Evolutionary conservation across 768 basidiomycete species (phyloP).

Genomic region (Mycena alexandri): DNA sequence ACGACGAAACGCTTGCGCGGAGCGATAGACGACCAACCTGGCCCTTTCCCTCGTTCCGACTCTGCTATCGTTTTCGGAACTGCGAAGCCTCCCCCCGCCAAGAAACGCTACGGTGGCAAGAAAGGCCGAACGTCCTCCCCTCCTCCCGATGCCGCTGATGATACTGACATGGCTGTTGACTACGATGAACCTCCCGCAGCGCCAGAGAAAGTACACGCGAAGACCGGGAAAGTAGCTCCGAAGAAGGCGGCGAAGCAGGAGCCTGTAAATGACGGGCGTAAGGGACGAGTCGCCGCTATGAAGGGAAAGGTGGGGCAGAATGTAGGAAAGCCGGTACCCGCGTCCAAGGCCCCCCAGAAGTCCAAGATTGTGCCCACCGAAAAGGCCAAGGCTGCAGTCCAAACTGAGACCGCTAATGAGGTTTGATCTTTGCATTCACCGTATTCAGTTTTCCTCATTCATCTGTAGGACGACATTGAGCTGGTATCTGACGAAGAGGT

Average conservation of each 20-base stretch:
- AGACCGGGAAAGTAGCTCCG: slow-evolving; percentile 4
- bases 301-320: slow-evolving; percentile 47
- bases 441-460: neutral
- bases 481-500: slow-evolving; percentile 22
- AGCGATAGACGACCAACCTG: slow-evolving; percentile 5
- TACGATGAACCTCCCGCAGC: slow-evolving; percentile 49
- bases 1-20: slow-evolving; percentile 30
- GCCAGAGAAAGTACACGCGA: slow-evolving; percentile 7
- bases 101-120: slow-evolving; percentile 45
- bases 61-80: slow-evolving; percentile 28
- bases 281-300: slow-evolving; percentile 44
- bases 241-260: slow-evolving; percentile 17
- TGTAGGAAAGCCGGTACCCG: slow-evolving; percentile 15
- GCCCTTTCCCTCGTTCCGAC: slow-evolving; percentile 1
- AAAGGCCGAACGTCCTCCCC: slow-evolving; percentile 51
- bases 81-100: slow-evolving; percentile 36
- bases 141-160: slow-evolving; percentile 19
- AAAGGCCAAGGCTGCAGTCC: slow-evolving; percentile 22
- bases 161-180: slow-evolving; percentile 41
- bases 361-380: slow-evolving; percentile 12
- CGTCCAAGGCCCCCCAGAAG: slow-evolving; percentile 31
- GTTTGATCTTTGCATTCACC: neutral
- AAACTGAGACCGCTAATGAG: slow-evolving; percentile 5
- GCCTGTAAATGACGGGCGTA: slow-evolving; percentile 14
- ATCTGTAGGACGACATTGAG: slow-evolving; percentile 4